These are phyloP conservation scores for Curvularia sp. DNA, from an alignment of 2,329 filamentous ascomycete species.

Conservation along the genomic window DNA sequence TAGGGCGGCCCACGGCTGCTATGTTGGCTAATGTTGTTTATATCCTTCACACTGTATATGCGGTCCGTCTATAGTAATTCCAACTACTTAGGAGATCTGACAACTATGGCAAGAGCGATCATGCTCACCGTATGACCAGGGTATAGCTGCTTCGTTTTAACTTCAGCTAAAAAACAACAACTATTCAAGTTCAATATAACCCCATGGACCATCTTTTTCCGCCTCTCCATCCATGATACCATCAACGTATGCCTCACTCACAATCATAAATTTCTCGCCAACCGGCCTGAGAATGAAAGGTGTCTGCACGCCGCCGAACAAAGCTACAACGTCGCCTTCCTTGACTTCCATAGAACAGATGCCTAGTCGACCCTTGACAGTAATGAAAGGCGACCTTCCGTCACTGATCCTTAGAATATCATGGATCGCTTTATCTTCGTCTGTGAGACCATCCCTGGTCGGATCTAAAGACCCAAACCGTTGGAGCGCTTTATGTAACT, in stretches of 20 bases:
- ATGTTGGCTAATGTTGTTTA: too few species aligned
- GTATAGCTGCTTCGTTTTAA: neutral
- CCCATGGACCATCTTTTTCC: neutral
- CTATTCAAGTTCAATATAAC: neutral
- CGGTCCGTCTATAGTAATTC: too few species aligned
- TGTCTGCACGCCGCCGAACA: constrained; percentile 23
- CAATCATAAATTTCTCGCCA: constrained; percentile 9
- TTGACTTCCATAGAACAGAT: constrained; percentile 15
- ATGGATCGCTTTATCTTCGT: neutral
- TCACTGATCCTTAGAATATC: neutral
- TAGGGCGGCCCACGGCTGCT: too few species aligned
- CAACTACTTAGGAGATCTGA: neutral
- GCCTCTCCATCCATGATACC: constrained; percentile 32
- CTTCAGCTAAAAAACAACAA: too few species aligned
- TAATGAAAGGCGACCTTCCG: constrained; percentile 20
- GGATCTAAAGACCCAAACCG: too few species aligned
- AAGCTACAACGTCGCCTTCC: constrained; percentile 19
- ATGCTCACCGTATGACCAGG: neutral
- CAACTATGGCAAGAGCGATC: neutral
- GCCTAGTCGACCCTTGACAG: constrained; percentile 20
- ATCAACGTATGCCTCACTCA: constrained; percentile 30
- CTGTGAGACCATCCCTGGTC: fast-evolving
- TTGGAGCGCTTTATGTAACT: neutral
- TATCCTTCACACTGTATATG: too few species aligned
- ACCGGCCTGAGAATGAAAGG: constrained; percentile 23